phyloP scores from a whole-genome alignment of 2,329 filamentous ascomycete genomes.

The Geoglossum cookeanum region DNA sequence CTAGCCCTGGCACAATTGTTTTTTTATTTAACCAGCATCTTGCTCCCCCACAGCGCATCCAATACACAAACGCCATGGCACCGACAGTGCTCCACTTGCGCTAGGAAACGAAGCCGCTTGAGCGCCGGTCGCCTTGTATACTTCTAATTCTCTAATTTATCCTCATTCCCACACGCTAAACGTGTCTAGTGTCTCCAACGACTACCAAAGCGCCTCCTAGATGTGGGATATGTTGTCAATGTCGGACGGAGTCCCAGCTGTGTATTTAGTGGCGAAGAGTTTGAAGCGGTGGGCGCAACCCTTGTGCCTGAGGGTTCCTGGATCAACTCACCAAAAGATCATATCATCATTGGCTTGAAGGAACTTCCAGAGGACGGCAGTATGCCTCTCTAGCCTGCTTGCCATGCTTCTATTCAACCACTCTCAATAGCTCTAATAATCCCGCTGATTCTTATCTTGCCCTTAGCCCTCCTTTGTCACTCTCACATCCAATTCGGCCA shows the following conservation, averaged over 20 bases:
- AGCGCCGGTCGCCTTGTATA: background rate
- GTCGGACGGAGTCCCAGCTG: conserved; percentile 20
- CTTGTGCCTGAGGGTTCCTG: conserved; percentile 23
- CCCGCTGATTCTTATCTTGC: background rate
- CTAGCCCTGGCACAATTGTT: no score
- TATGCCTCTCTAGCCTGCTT: background rate
- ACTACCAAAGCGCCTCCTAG: conserved; percentile 23
- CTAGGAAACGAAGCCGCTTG: conserved; percentile 1
- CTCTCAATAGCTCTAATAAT: background rate
- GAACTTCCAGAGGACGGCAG: conserved; percentile 11
- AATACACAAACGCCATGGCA: background rate
- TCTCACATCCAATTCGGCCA: conserved; percentile 13
- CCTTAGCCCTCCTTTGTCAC: conserved; percentile 11
- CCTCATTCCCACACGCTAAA: background rate
- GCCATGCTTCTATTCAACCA: background rate
- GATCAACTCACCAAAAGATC: conserved; percentile 18
- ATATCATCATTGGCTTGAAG: conserved; percentile 12
- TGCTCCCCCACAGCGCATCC: background rate
- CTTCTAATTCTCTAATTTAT: background rate
- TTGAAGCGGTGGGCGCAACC: conserved; percentile 21
- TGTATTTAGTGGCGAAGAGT: conserved; percentile 22
- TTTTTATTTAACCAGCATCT: background rate
- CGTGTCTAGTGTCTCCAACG: conserved; percentile 13
- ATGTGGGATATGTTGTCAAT: conserved; percentile 22
- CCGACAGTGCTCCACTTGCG: background rate